Conservation (phyloP, 2,329 filamentous ascomycete genomes). For the Blastomyces parvus region DNA sequence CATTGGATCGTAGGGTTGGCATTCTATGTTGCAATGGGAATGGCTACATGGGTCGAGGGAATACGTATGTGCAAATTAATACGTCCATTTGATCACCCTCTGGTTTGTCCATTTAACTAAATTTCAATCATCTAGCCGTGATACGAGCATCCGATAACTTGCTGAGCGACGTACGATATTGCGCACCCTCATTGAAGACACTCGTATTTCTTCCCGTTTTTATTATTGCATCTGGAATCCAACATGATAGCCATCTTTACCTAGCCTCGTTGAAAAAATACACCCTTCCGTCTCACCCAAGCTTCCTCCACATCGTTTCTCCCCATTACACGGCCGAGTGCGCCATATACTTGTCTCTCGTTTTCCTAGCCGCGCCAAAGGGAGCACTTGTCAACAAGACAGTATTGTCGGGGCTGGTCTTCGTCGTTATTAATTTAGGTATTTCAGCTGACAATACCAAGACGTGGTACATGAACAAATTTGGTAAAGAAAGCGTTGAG, state of each 20-base stretch:
- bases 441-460: constrained; percentile 70
- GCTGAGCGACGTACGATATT: constrained; percentile 28
- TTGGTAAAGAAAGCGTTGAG: constrained; percentile 56
- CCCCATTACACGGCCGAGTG: constrained; percentile 92
- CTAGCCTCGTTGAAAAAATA: constrained; percentile 69
- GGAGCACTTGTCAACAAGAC: constrained; percentile 62
- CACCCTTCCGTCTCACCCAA: constrained; percentile 61
- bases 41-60: constrained; percentile 79
- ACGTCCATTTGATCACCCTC: constrained; percentile 1
- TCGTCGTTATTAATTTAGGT: constrained; percentile 70
- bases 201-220: constrained; percentile 54
- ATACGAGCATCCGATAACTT: constrained; percentile 11
- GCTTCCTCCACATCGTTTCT: constrained; percentile 65
- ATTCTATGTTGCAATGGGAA: constrained; percentile 65
- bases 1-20: constrained; percentile 71
- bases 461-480: constrained; percentile 68
- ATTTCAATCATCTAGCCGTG: constrained; percentile 8
- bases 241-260: constrained; percentile 64
- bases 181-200: constrained; percentile 42
- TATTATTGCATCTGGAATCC: constrained; percentile 58
- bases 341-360: constrained; percentile 68
- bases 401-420: constrained; percentile 57
- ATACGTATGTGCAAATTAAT: constrained; percentile 45
- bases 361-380: constrained; percentile 61
- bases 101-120: constrained; percentile 8